Percentiles rank a stretch among this genome's conserved stretches.
Evolutionary conservation across 805 yeast genomes (phyloP).

Genomic region (Candida qinlingensis): DNA sequence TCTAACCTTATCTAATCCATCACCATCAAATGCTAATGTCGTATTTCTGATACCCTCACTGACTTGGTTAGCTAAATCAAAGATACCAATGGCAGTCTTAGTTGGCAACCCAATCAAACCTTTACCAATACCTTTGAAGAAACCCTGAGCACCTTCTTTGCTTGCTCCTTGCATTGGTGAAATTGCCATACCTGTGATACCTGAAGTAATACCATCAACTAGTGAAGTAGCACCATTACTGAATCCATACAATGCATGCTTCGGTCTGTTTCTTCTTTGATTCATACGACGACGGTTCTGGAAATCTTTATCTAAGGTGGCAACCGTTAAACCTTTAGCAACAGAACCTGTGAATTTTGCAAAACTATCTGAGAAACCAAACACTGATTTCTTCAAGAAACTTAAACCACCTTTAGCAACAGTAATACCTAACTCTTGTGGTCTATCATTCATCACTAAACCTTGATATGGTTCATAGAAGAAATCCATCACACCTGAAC

Average conservation of each 20-base stretch:
- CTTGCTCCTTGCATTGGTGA: slow-evolving; percentile 89
- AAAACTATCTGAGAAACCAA: slow-evolving; percentile 90
- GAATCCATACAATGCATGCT: slow-evolving; percentile 80
- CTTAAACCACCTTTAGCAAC: slow-evolving; percentile 94
- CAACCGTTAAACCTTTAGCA: slow-evolving; percentile 90
- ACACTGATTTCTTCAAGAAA: slow-evolving; percentile 89
- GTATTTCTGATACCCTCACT: slow-evolving; percentile 93
- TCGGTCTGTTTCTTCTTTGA: slow-evolving; percentile 72
- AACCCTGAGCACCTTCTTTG: slow-evolving; percentile 87
- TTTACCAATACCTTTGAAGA: slow-evolving; percentile 88
- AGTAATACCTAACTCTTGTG: slow-evolving; percentile 93
- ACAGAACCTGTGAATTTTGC: slow-evolving; percentile 90
- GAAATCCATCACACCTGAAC: slow-evolving; percentile 94
- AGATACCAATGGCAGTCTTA: slow-evolving; percentile 90
- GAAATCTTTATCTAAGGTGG: slow-evolving; percentile 79
- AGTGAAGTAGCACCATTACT: slow-evolving; percentile 85
- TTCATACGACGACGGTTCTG: slow-evolving; percentile 76
- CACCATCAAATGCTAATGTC: slow-evolving; percentile 82
- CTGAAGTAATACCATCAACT: slow-evolving; percentile 81
- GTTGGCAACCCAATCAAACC: slow-evolving; percentile 96
- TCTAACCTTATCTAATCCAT: slow-evolving; percentile 71
- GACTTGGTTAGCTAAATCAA: slow-evolving; percentile 87
- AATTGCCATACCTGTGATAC: slow-evolving; percentile 82
- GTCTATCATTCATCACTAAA: slow-evolving; percentile 86
- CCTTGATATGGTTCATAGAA: slow-evolving; percentile 98